Evolutionary conservation across 2,329 filamentous ascomycete genomes (phyloP).

Genomic region (Septoria petroselini): DNA sequence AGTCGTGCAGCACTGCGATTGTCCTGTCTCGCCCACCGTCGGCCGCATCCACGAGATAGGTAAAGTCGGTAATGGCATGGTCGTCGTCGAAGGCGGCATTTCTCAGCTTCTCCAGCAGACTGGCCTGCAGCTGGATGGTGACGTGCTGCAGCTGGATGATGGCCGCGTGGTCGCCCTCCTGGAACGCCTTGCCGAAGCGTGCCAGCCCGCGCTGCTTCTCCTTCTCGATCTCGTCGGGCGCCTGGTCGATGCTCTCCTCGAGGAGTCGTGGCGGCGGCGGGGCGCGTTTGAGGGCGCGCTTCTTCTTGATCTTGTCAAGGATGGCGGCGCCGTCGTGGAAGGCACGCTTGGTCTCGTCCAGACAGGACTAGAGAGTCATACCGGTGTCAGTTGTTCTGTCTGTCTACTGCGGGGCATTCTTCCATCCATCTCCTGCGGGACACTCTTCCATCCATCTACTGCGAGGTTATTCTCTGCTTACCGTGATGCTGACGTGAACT

Average conservation of each 20-base stretch:
- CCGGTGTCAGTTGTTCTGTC: constrained; percentile 16
- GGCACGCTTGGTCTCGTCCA: constrained; percentile 30
- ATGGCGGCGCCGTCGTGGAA: constrained; percentile 35
- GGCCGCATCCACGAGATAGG: constrained; percentile 33
- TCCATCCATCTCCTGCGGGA: too few relatives aligned
- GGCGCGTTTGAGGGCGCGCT: constrained; percentile 32
- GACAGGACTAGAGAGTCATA: constrained; percentile 27
- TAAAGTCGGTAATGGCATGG: constrained; percentile 30
- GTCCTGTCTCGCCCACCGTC: constrained; percentile 34
- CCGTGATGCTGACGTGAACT: constrained; percentile 21
- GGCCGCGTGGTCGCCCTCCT: constrained; percentile 34
- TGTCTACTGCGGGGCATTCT: too few relatives aligned
- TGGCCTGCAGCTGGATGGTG: constrained; percentile 34
- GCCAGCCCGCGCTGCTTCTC: constrained; percentile 34
- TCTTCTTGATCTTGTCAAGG: constrained; percentile 36
- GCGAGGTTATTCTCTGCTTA: too few relatives aligned
- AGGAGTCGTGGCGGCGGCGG: constrained; percentile 33
- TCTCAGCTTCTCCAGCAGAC: constrained; percentile 34
- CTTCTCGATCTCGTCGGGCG: constrained; percentile 35
- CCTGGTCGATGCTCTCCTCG: constrained; percentile 35
- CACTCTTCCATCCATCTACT: too few relatives aligned
- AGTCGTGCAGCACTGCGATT: constrained; percentile 32
- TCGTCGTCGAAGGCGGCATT: constrained; percentile 35
- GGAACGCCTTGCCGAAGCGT: constrained; percentile 34
- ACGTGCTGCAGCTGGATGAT: constrained; percentile 36